A percentile compares a stretch with the other conserved stretches of the same genome.
Conservation (phyloP, 805 yeast species). For the Kodamaea sagamina region DNA sequence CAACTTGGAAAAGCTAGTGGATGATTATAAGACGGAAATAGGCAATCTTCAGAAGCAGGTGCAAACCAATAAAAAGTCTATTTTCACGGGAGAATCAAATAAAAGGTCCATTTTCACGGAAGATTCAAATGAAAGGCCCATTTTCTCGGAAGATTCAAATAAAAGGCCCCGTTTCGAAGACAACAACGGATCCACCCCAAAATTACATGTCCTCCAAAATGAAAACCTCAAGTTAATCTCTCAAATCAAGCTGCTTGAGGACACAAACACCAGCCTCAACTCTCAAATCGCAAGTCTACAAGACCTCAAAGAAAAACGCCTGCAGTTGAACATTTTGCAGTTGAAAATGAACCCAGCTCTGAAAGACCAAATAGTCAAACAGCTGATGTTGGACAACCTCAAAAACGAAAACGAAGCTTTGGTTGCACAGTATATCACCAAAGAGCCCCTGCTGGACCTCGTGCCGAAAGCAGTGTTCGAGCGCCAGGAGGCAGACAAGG, state of each 20-base stretch:
- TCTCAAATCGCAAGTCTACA: constrained; percentile 34
- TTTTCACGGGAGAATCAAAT: not conserved
- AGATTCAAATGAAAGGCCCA: not conserved
- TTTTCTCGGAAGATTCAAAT: constrained; percentile 1
- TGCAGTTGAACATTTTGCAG: constrained; percentile 53
- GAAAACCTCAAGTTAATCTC: constrained; percentile 43
- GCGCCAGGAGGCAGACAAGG: constrained; percentile 56
- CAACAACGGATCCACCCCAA: too few species aligned
- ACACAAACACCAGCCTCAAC: constrained; percentile 36
- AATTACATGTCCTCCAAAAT: constrained; percentile 15
- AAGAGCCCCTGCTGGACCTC: constrained; percentile 22
- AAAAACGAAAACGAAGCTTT: constrained; percentile 61
- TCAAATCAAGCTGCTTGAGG: constrained; percentile 37
- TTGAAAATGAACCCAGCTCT: constrained; percentile 65
- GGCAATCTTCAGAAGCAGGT: constrained; percentile 42
- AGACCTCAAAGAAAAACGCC: constrained; percentile 21
- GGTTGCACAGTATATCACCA: constrained; percentile 20
- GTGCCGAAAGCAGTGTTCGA: constrained; percentile 68
- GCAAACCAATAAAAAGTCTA: not conserved
- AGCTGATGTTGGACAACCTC: constrained; percentile 50
- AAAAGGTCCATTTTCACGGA: not conserved
- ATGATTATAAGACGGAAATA: constrained; percentile 55
- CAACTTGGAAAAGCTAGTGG: constrained; percentile 51
- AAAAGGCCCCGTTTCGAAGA: constrained; percentile 1
- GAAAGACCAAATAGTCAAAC: constrained; percentile 62